Evolutionary conservation across 2,329 filamentous ascomycete genomes (phyloP).

Genomic region (Sporothrix luriei): DNA sequence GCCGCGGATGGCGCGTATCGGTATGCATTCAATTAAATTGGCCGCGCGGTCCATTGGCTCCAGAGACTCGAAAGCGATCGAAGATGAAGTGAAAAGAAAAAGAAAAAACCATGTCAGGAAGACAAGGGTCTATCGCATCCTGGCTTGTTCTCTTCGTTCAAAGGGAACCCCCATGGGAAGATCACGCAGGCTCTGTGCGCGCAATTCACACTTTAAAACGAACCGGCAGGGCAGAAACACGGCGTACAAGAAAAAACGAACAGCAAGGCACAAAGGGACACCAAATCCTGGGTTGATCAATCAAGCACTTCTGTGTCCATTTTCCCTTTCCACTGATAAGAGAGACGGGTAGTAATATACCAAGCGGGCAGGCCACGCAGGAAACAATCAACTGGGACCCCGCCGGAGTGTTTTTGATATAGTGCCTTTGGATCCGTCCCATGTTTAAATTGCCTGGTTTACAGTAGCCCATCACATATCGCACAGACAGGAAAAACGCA

Average conservation of each 20-base stretch:
- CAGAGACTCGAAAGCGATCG: background rate
- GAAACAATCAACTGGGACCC: background rate
- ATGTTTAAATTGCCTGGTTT: background rate
- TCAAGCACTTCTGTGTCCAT: background rate
- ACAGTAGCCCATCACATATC: background rate
- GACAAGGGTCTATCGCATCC: background rate
- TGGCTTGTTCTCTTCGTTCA: background rate
- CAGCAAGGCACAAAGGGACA: background rate
- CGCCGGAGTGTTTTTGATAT: slow-evolving; percentile 15
- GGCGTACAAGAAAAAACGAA: background rate
- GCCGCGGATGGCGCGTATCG: slow-evolving; percentile 18
- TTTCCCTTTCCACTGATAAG: background rate
- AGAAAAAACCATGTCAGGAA: background rate
- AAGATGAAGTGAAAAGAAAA: background rate
- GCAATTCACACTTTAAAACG: background rate
- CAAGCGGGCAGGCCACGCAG: background rate
- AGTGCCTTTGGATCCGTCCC: slow-evolving; percentile 1
- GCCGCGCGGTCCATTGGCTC: slow-evolving; percentile 17
- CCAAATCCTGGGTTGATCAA: slow-evolving; percentile 18
- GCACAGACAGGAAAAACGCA: slow-evolving; percentile 1
- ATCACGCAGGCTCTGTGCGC: slow-evolving; percentile 14
- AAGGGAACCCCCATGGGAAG: background rate
- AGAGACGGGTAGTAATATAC: background rate
- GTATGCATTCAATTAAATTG: slow-evolving; percentile 23
- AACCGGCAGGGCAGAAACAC: slow-evolving; percentile 18